phyloP scores from a whole-genome alignment of 352 stramenopile species.

The Phytophthora meadii region DNA sequence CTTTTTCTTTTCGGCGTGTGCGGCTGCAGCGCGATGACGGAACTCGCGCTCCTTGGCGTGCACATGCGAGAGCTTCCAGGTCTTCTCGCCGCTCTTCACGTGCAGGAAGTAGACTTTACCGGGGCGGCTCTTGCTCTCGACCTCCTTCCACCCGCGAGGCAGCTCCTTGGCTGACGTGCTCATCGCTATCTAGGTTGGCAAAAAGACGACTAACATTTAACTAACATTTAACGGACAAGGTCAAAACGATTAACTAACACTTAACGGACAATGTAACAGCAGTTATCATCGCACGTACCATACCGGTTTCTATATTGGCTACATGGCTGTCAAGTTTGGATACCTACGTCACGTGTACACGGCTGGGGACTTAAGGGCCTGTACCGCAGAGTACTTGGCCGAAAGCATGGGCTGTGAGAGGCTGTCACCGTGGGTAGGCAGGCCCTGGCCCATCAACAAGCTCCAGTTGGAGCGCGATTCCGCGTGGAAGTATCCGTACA shows the following conservation, averaged over 20 bases:
- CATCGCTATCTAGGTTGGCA: constrained; percentile 23
- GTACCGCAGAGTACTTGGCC: constrained; percentile 29
- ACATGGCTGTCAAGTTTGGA: too few species aligned
- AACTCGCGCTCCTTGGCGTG: constrained; percentile 84
- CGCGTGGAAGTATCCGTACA: constrained; percentile 57
- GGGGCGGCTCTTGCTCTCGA: constrained; percentile 89
- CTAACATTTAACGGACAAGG: too few species aligned
- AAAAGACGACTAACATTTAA: neutral
- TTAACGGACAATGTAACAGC: too few species aligned
- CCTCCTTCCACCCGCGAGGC: constrained; percentile 85
- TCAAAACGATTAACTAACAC: too few species aligned
- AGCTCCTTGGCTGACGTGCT: constrained; percentile 66
- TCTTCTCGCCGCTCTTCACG: constrained; percentile 87
- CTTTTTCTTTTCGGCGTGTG: constrained; percentile 44
- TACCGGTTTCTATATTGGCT: too few species aligned
- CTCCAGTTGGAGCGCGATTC: constrained; percentile 54
- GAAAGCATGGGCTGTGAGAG: constrained; percentile 48
- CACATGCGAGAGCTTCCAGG: constrained; percentile 87
- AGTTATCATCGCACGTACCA: too few species aligned
- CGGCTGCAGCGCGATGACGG: constrained; percentile 51
- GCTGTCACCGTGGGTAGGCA: constrained; percentile 37
- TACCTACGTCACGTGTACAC: constrained; percentile 8
- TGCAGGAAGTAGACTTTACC: constrained; percentile 89
- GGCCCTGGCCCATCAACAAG: constrained; percentile 41
- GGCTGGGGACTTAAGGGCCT: constrained; percentile 35